Percentiles rank a stretch among this genome's conserved stretches.
These are phyloP conservation scores for Cystobasidium tubakii DNA, from an alignment of 768 basidiomycete genomes.

Conservation along the genomic window DNA sequence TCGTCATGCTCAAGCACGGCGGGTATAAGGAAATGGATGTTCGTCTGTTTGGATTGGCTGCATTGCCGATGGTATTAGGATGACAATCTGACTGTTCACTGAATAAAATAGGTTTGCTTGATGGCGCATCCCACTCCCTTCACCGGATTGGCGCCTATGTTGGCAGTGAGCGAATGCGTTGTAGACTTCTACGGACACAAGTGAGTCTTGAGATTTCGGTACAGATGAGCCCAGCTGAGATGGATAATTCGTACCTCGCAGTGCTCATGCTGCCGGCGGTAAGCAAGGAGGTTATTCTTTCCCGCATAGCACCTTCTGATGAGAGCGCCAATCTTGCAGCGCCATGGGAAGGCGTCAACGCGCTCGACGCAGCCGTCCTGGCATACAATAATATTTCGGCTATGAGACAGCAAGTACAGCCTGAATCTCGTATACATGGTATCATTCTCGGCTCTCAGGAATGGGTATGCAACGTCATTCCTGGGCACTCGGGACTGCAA, in stretches of 20 bases:
- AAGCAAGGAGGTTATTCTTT: background rate
- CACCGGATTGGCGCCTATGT: slow-evolving; percentile 60
- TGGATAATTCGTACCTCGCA: background rate
- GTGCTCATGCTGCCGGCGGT: slow-evolving; percentile 37
- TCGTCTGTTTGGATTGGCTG: slow-evolving; percentile 65
- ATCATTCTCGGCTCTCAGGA: slow-evolving; percentile 32
- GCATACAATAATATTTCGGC: slow-evolving; percentile 73
- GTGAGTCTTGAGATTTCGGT: background rate
- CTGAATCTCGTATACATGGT: slow-evolving; percentile 60
- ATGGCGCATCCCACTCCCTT: slow-evolving; percentile 69
- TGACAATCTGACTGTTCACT: no score
- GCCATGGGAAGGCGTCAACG: slow-evolving; percentile 82
- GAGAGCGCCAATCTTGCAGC: slow-evolving; percentile 50
- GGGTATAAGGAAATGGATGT: slow-evolving; percentile 71
- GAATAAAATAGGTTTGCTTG: slow-evolving; percentile 70
- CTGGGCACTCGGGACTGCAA: slow-evolving; percentile 15
- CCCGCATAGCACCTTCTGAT: slow-evolving; percentile 66
- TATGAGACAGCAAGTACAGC: slow-evolving; percentile 79
- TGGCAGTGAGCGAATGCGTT: slow-evolving; percentile 54
- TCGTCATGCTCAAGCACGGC: slow-evolving; percentile 62
- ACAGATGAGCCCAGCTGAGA: no score
- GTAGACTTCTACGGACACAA: slow-evolving; percentile 36
- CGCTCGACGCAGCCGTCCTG: slow-evolving; percentile 78
- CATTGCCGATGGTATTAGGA: no score
- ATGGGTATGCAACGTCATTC: slow-evolving; percentile 40